Conservation (phyloP, 202 grass and related monocot species). For the Setaria viridis region DNA sequence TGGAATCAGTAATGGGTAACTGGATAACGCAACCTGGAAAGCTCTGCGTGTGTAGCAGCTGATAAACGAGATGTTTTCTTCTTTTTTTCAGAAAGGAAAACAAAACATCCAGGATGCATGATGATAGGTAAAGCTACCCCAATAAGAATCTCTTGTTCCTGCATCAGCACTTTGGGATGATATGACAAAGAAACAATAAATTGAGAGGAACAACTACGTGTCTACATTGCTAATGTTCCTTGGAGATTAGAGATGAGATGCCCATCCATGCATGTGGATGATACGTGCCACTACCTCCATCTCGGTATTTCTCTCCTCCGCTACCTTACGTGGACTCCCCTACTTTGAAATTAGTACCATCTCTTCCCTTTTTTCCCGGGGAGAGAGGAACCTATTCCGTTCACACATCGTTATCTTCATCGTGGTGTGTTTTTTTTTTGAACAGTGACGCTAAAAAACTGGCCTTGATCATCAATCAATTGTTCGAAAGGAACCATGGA, state of each 20-base stretch:
- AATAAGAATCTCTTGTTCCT: no score
- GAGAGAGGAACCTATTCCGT: neutral
- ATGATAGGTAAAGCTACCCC: no score
- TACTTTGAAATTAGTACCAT: conserved; percentile 1
- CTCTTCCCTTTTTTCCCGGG: neutral
- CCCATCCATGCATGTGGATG: neutral
- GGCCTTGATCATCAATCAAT: neutral
- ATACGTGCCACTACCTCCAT: neutral
- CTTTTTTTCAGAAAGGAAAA: neutral
- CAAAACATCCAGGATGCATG: neutral
- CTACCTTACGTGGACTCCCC: neutral
- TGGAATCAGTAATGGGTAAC: neutral
- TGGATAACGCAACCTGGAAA: neutral
- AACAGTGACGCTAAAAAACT: neutral
- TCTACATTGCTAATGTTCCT: neutral
- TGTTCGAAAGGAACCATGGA: neutral
- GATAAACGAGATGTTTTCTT: neutral
- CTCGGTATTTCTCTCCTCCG: no score
- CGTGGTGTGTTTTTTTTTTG: neutral
- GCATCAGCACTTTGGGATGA: no score
- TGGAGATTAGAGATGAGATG: neutral
- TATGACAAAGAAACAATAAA: no score
- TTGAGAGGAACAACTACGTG: no score
- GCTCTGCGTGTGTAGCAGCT: no score
- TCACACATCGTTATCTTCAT: conserved; percentile 11